Percentiles rank a stretch among this genome's conserved stretches.
Conservation (phyloP, 2,329 filamentous ascomycete genomes). For the Trichoderma aggressivum region DNA sequence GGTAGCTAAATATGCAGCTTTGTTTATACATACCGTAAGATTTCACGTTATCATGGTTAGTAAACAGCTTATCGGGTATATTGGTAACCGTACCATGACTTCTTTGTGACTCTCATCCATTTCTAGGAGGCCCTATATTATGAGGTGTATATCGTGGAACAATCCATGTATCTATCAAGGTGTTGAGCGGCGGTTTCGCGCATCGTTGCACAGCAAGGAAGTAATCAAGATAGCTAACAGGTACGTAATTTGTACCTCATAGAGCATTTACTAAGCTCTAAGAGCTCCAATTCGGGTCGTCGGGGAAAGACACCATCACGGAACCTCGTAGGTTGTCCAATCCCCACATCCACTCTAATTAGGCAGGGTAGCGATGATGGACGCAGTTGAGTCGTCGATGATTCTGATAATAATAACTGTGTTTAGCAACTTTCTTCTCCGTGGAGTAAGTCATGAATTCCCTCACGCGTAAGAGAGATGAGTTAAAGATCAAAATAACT, state of each 20-base stretch:
- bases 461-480: neutral
- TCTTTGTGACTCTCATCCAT: neutral
- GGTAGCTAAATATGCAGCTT: neutral
- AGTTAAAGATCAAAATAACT: neutral
- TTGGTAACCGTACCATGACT: neutral
- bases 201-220: neutral
- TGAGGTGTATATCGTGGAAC: neutral
- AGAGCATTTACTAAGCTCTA: neutral
- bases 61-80: neutral
- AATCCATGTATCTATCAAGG: neutral
- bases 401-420: neutral
- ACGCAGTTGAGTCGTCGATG: neutral
- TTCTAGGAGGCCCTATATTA: neutral
- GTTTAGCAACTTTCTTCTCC: neutral
- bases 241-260: neutral
- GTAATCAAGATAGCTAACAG: neutral
- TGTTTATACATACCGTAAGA: neutral
- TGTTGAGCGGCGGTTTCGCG: neutral
- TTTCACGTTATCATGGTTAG: neutral
- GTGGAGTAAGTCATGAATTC: neutral
- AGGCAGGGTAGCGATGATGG: neutral
- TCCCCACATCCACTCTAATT: neutral
- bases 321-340: neutral
- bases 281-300: neutral
- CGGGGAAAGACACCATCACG: neutral